Evolutionary conservation across 805 yeast species (phyloP), one percentile per base, ranked within the genome.

Genomic region (Myxozyma lipomycoides): DNA sequence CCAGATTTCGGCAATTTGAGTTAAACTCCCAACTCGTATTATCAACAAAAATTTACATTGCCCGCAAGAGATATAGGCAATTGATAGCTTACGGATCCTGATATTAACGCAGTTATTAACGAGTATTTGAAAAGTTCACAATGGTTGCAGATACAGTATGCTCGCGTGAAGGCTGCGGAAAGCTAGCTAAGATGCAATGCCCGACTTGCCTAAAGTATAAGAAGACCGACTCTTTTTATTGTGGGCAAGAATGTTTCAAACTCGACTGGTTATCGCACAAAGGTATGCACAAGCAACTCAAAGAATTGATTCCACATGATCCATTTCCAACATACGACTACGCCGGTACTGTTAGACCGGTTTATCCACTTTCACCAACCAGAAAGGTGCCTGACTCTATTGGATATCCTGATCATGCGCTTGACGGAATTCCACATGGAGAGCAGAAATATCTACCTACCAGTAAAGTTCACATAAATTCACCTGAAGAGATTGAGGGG

Each of bases 151-250:
- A 17, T 25, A 46, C 40, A 25, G 12, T 28, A 7, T 91, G 97
- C 69, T 73, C 86, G 9, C 86, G 95, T 21, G 79, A 86, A 21
- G 86, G 80, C 61, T 93, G 98, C 73, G 93, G 93, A 18, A 89
- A 88, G 62, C 77, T 75, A 34, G 83, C 95, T 19, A 69, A 75
- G 38, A 73, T 93, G 59, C 89, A 89, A 66, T 93, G 98, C 68
- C 98, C 98, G 0, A 74, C 90, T 12, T 93, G 98, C 69, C 70
- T 93, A 55, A 90, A 93, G 64, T 76, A 75, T 54, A 86, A 81
- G 15, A 61, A 78, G 43, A 12, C 12, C 12, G 73, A 75, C 38
- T 72, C 78, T 43, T 76, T 76, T 18, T 93, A 90, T 69, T 93
- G 98, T 71, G 77, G 82, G 64, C 95, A 90, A 59, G 70, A 70